A percentile compares a stretch with the other conserved stretches of the same genome.
Evolutionary conservation across 2,329 filamentous ascomycete genomes (phyloP).

Genomic region (Cytospora schulzeri): DNA sequence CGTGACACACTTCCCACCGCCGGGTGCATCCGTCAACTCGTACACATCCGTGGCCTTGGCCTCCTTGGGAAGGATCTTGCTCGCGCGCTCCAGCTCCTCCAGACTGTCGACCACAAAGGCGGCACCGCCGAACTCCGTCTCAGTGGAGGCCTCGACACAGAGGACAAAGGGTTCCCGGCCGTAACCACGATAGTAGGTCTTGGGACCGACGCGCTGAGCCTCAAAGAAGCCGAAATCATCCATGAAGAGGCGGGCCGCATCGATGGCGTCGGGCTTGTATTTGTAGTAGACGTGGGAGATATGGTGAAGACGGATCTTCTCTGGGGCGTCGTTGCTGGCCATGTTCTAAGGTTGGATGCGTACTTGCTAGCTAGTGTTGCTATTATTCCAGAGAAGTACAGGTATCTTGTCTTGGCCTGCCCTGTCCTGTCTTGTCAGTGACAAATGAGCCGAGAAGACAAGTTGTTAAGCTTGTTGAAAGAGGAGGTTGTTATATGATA

Average conservation of each 20-base stretch:
- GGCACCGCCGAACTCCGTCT: conserved; percentile 57
- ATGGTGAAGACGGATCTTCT: conserved; percentile 42
- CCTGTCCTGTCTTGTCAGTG: not conserved
- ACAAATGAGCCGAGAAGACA: not conserved
- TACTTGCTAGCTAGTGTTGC: not conserved
- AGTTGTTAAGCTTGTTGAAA: not conserved
- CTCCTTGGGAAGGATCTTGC: conserved; percentile 50
- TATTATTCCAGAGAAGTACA: not conserved
- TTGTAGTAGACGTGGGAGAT: conserved; percentile 52
- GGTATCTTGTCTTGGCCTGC: no score
- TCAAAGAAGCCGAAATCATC: conserved; percentile 52
- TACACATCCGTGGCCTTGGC: conserved; percentile 50
- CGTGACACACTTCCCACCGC: conserved; percentile 53
- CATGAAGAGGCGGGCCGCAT: conserved; percentile 45
- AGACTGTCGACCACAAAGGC: conserved; percentile 60
- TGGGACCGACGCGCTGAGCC: conserved; percentile 41
- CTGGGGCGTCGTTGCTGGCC: conserved; percentile 28
- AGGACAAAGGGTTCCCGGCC: conserved; percentile 62
- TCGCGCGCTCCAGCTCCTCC: conserved; percentile 55
- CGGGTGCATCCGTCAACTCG: conserved; percentile 53
- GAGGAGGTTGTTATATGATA: not conserved
- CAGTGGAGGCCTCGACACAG: conserved; percentile 50
- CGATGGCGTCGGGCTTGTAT: conserved; percentile 51
- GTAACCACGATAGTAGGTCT: conserved; percentile 63
- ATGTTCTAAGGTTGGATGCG: conserved; percentile 26